Base-by-base conservation (phyloP, 2,329 filamentous ascomycete species). In the Lasiodiplodia citricola region DNA sequence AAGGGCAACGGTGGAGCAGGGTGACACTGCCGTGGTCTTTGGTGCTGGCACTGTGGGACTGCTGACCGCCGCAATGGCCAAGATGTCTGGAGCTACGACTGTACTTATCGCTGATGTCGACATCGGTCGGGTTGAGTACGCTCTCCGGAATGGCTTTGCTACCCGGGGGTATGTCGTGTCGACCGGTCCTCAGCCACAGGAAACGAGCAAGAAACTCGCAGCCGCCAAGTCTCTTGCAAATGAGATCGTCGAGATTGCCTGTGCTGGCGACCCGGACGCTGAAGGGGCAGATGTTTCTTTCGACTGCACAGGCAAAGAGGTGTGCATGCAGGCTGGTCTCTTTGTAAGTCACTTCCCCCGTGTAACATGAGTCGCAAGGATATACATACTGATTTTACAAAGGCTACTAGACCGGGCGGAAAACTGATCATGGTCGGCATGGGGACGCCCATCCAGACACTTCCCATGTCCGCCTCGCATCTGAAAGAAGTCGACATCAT, bases 1-100 rank as follows among this genome's bases (percentile, higher is more conserved):
- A 74, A 92, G 94, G 82, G 93, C 91, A 2, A 80, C 81, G 31
- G 85, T 97, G 71, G 85, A 85, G 71, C 92, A 92, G 1, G 93
- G 93, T 10, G 88, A 94, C 76, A 88, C 87, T 7, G 92, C 94
- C 18, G 90, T 96, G 3, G 90, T 97, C 25, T 95, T 96, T 83
- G 93, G 93, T 56, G 93, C 93, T 3, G 94, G 93, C 0, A 93
- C 93, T 2, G 78, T 81, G 66, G 80, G 80, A 13, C 71, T 81
- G 28, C 72, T 81, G 66, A 76, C 76, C 50, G 79, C 79, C 55
- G 79, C 79, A 16, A 80, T 81, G 78, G 79, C 80, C 18, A 80
- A 78, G 70, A 70, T 80, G 62, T 80, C 76, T 67, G 80, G 80
- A 38, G 79, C 79, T n/a, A 79, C 78, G 13, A 80, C 76, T 2